Percentiles rank a stretch among this genome's conserved stretches.
Conservation (phyloP, 2,329 filamentous ascomycete genomes). For the Colletotrichum siamense region DNA sequence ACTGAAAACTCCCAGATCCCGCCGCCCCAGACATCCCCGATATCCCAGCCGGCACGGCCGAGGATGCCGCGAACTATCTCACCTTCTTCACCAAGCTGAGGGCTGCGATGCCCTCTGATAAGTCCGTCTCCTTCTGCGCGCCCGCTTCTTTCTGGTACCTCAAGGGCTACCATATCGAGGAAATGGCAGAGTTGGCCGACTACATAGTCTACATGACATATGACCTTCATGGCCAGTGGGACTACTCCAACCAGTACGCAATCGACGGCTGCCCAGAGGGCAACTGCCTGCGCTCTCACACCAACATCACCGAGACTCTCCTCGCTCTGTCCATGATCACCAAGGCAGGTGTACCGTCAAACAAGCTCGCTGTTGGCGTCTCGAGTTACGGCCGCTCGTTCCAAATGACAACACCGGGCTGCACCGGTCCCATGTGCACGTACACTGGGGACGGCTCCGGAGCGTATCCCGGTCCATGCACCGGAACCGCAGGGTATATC, state of each 20-base stretch:
- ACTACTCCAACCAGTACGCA: constrained; percentile 30
- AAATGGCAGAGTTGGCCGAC: constrained; percentile 33
- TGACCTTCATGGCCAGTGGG: constrained; percentile 35
- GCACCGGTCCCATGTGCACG: constrained; percentile 28
- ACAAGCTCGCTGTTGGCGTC: constrained; percentile 36
- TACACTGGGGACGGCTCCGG: constrained; percentile 25
- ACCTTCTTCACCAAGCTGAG: constrained; percentile 20
- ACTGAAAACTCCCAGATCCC: constrained; percentile 27
- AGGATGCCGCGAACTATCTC: constrained; percentile 33
- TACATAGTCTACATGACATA: constrained; percentile 43
- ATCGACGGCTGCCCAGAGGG: constrained; percentile 30
- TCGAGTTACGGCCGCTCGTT: constrained; percentile 37
- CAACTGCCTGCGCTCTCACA: constrained; percentile 40
- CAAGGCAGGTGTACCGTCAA: constrained; percentile 33
- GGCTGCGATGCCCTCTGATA: constrained; percentile 7
- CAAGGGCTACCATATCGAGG: constrained; percentile 36
- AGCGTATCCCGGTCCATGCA: constrained; percentile 30
- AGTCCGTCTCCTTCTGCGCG: constrained; percentile 39
- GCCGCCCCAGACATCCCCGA: constrained; percentile 30
- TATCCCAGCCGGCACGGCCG: constrained; percentile 1
- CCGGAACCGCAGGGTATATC: constrained; percentile 34
- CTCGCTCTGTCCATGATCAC: constrained; percentile 40
- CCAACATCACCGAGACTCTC: constrained; percentile 43
- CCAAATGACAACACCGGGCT: constrained; percentile 34
- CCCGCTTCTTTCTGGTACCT: constrained; percentile 46